Evolutionary conservation across 2,329 filamentous ascomycete genomes (phyloP).

Genomic region (Shiraia sp.): DNA sequence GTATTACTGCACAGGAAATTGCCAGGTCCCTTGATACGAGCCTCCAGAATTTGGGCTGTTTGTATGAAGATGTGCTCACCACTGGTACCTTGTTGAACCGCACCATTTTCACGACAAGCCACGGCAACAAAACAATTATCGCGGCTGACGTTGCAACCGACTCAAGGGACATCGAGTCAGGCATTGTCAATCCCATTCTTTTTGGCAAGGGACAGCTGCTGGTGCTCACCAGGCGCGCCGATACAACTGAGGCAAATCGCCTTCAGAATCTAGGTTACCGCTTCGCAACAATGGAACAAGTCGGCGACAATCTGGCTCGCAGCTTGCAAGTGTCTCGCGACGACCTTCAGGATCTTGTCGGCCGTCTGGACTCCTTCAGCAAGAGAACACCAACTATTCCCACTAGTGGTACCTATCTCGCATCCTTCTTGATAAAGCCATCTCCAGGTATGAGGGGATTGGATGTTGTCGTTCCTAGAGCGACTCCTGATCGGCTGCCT

Average conservation of each 20-base stretch:
- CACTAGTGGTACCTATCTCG: conserved; percentile 46
- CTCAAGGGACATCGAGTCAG: conserved; percentile 46
- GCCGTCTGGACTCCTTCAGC: conserved; percentile 64
- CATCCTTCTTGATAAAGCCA: conserved; percentile 47
- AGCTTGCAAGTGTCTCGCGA: conserved; percentile 73
- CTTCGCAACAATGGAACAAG: conserved; percentile 65
- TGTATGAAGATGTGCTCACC: conserved; percentile 76
- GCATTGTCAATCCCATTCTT: conserved; percentile 36
- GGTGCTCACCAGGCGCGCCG: conserved; percentile 72
- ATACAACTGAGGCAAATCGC: conserved; percentile 62
- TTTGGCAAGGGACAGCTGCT: conserved; percentile 77
- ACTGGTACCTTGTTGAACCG: conserved; percentile 65
- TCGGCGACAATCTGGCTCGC: conserved; percentile 68
- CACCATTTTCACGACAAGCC: conserved; percentile 56
- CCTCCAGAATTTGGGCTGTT: conserved; percentile 65
- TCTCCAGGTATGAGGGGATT: conserved; percentile 45
- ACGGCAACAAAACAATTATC: conserved; percentile 27
- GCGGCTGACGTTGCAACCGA: conserved; percentile 23
- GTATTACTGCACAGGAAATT: conserved; percentile 74
- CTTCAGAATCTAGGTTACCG: conserved; percentile 74
- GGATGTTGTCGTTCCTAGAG: conserved; percentile 50
- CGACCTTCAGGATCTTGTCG: conserved; percentile 65
- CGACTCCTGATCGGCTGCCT: conserved; percentile 48
- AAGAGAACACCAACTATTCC: conserved; percentile 50
- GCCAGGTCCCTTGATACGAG: conserved; percentile 67